These are phyloP conservation scores for Alternaria viburni DNA, from an alignment of 2,329 filamentous ascomycete species.

Conservation along the genomic window DNA sequence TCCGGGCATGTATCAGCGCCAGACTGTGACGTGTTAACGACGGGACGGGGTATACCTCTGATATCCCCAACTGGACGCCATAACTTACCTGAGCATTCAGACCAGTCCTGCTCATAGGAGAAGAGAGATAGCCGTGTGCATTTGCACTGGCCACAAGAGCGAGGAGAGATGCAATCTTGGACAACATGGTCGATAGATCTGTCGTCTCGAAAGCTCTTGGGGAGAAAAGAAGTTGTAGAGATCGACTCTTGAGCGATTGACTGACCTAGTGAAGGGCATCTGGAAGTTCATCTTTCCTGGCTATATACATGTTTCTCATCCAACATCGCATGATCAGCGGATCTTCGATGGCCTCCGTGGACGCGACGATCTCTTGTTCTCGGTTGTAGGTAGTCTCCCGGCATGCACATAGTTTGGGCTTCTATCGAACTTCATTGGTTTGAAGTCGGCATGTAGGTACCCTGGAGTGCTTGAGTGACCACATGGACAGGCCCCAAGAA, in stretches of 20 bases:
- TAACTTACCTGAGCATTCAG: conserved; percentile 37
- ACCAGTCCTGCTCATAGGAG: conserved; percentile 43
- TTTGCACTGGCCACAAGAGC: conserved; percentile 27
- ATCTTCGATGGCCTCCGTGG: neutral
- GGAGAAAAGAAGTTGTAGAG: neutral
- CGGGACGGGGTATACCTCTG: too few species aligned
- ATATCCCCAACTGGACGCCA: neutral
- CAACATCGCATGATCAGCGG: neutral
- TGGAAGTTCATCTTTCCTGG: neutral
- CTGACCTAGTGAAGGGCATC: neutral
- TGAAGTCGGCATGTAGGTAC: conserved; percentile 2
- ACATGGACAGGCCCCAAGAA: neutral
- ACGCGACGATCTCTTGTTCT: neutral
- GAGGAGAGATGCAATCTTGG: conserved; percentile 18
- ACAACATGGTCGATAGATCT: conserved; percentile 22
- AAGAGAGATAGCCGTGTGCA: conserved; percentile 42
- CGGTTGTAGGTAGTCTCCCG: neutral
- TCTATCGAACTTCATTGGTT: neutral
- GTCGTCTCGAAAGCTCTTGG: neutral
- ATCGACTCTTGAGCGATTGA: neutral
- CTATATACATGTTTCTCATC: neutral
- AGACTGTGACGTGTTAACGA: conserved; percentile 9
- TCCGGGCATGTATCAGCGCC: conserved; percentile 44
- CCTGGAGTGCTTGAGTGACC: neutral
- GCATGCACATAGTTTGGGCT: neutral